A percentile compares a stretch with the other conserved stretches of the same genome.
Evolutionary conservation across 768 basidiomycete genomes (phyloP).

Genomic region (Mycena rosella): DNA sequence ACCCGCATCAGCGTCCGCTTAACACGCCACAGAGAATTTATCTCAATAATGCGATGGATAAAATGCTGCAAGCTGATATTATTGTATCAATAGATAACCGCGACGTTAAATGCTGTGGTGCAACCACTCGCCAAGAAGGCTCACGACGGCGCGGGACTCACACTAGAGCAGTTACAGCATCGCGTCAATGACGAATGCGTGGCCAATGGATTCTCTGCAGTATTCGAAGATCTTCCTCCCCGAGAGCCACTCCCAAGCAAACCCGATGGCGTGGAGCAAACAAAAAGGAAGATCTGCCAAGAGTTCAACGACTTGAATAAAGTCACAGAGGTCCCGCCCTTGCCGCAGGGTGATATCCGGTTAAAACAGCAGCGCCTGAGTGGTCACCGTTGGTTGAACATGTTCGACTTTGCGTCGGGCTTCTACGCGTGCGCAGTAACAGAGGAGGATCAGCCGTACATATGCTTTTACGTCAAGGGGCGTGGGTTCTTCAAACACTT

Average conservation of each 20-base stretch:
- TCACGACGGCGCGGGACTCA: slow-evolving; percentile 12
- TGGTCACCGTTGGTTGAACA: slow-evolving; percentile 54
- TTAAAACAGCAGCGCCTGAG: slow-evolving; percentile 51
- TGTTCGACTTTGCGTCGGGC: too few relatives aligned
- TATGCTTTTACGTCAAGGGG: slow-evolving; percentile 46
- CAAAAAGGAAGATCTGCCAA: slow-evolving; percentile 56
- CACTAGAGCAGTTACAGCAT: slow-evolving; percentile 20
- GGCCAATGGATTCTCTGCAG: not conserved
- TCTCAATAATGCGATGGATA: slow-evolving; percentile 37
- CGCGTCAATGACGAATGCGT: slow-evolving; percentile 31
- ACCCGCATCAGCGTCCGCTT: slow-evolving; percentile 37
- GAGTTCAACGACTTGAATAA: slow-evolving; percentile 51
- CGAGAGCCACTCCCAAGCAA: not conserved
- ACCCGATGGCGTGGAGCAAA: slow-evolving; percentile 10
- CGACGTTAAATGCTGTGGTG: slow-evolving; percentile 28
- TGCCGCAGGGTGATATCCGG: slow-evolving; percentile 53
- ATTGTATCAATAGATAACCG: slow-evolving; percentile 10
- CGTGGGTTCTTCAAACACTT: not conserved
- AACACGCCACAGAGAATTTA: slow-evolving; percentile 38
- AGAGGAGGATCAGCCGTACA: slow-evolving; percentile 41
- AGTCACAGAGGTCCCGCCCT: slow-evolving; percentile 43
- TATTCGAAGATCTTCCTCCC: slow-evolving; percentile 24
- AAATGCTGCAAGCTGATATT: slow-evolving; percentile 38
- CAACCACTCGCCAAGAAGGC: slow-evolving; percentile 35
- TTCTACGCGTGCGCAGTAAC: too few relatives aligned